Conservation (phyloP, 2,329 filamentous ascomycete species). For the Nannizzia gypsea region DNA sequence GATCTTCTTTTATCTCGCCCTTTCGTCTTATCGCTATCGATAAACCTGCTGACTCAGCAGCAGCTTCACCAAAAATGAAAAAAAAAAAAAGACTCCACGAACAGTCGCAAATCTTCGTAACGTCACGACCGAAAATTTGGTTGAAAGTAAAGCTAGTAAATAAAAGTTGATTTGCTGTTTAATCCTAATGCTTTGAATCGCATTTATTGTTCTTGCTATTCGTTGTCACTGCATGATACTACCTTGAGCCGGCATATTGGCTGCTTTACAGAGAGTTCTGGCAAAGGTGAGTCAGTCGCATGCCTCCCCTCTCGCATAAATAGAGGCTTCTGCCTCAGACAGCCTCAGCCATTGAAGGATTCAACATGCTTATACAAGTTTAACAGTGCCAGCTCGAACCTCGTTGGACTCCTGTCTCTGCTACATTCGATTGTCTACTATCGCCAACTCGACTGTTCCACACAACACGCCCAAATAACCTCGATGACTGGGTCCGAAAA, state of each 20-base stretch:
- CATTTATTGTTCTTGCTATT: neutral
- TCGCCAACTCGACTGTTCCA: neutral
- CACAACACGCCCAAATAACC: neutral
- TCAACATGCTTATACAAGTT: neutral
- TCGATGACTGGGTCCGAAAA: neutral
- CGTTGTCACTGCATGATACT: neutral
- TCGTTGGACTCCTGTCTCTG: neutral
- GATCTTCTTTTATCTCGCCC: no score
- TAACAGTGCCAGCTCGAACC: neutral
- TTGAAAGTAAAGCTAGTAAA: neutral
- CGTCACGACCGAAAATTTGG: no score
- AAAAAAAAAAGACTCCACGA: neutral
- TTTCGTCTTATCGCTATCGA: neutral
- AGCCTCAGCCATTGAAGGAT: neutral
- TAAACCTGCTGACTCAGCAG: neutral
- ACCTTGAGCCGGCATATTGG: constrained; percentile 1
- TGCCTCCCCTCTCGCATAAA: neutral
- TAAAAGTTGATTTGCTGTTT: neutral
- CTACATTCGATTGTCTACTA: neutral
- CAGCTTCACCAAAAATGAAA: neutral
- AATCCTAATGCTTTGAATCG: neutral
- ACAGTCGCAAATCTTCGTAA: neutral
- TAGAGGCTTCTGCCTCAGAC: neutral
- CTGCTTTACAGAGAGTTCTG: neutral
- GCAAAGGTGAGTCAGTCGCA: neutral